phyloP scores from a whole-genome alignment of 441 rosid genomes.

The Dalechampia spathulata region DNA sequence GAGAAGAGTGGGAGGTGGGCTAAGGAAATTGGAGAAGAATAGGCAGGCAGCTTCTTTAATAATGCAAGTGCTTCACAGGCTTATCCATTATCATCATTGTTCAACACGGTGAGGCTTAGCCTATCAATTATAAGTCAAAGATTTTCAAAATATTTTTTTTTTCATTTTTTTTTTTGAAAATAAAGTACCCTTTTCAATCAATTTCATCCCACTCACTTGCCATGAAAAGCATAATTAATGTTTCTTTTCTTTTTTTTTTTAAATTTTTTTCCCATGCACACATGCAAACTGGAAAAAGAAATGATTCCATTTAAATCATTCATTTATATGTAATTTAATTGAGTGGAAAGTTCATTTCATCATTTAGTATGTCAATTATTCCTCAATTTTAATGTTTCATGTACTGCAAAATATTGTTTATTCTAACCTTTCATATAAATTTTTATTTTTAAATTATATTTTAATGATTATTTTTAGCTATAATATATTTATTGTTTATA shows the following conservation, averaged over 20 bases:
- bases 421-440: too few relatives aligned
- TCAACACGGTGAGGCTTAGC: not conserved
- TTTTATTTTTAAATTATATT: too few relatives aligned
- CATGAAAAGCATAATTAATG: not conserved
- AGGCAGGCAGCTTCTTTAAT: constrained; percentile 16
- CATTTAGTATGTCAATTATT: too few relatives aligned
- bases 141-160: not conserved
- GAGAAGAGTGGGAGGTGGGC: too few relatives aligned
- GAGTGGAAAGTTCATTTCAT: not conserved
- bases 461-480: too few relatives aligned
- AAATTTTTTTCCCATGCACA: constrained; percentile 3
- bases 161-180: too few relatives aligned
- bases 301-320: constrained; percentile 5
- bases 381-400: too few relatives aligned
- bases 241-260: not conserved
- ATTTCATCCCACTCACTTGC: not conserved
- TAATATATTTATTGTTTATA: too few relatives aligned
- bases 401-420: too few relatives aligned
- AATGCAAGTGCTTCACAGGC: constrained; percentile 11
- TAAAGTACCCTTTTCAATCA: not conserved
- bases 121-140: constrained; percentile 12
- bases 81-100: constrained; percentile 11
- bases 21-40: not conserved
- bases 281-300: not conserved
- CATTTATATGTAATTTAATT: not conserved